phyloP scores from a whole-genome alignment of 176 grass and related monocot species.

The Bolboschoenus planiculmis region DNA sequence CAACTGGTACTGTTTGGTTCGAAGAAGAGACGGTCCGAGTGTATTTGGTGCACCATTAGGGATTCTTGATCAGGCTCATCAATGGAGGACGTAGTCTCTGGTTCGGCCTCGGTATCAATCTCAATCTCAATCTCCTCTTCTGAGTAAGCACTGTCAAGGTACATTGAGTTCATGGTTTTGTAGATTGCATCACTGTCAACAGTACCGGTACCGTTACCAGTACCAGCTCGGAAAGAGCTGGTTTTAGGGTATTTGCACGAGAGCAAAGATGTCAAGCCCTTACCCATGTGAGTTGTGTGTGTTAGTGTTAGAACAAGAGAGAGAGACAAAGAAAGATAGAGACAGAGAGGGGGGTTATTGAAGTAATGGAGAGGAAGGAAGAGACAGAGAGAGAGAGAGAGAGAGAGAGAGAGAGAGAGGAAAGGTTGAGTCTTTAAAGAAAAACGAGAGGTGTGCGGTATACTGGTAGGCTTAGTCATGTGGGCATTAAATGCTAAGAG shows the following conservation, averaged over 20 bases:
- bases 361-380: conserved; percentile 28
- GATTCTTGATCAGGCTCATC: conserved; percentile 9
- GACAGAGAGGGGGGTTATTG: background rate
- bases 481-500: conserved; percentile 16
- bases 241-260: conserved; percentile 51
- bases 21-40: conserved; percentile 50
- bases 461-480: conserved; percentile 18
- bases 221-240: conserved; percentile 45
- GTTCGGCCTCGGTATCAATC: conserved; percentile 24
- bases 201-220: background rate
- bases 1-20: conserved; percentile 47
- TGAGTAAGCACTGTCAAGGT: conserved; percentile 31
- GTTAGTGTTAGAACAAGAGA: background rate
- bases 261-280: conserved; percentile 58
- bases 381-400: conserved; percentile 14
- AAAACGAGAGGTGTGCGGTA: conserved; percentile 7
- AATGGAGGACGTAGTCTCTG: background rate
- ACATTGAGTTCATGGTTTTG: conserved; percentile 39
- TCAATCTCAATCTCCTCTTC: conserved; percentile 22
- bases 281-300: conserved; percentile 27
- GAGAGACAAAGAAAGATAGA: too few species aligned
- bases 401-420: background rate
- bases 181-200: background rate
- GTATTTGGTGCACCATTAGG: conserved; percentile 21
- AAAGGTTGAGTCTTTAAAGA: background rate